phyloP scores from a whole-genome alignment of 2,329 filamentous ascomycete species.

The Phyllosticta citriasiana region DNA sequence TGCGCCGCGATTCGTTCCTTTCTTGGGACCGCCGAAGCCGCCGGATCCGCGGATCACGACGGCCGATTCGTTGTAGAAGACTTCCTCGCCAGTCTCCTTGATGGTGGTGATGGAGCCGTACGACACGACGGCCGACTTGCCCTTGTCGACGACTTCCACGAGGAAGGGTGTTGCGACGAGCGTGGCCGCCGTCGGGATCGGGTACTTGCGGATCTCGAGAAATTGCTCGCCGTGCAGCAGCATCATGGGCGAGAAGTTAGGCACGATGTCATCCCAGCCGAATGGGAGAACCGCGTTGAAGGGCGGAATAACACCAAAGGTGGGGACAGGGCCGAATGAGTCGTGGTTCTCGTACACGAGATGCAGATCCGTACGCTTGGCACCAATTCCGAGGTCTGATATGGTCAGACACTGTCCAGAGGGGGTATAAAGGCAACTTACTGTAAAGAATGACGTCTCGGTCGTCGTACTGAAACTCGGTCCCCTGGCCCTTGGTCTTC shows the following conservation, averaged over 20 bases:
- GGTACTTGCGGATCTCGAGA: constrained; percentile 86
- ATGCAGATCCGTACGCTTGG: constrained; percentile 78
- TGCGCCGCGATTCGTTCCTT: constrained; percentile 66
- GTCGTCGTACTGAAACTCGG: constrained; percentile 74
- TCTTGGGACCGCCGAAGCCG: constrained; percentile 77
- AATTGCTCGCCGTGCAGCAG: constrained; percentile 97
- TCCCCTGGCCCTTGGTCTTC: constrained; percentile 59
- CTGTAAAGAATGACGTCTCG: constrained; percentile 87
- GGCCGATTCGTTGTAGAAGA: constrained; percentile 97
- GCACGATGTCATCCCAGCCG: constrained; percentile 70
- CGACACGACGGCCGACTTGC: constrained; percentile 74
- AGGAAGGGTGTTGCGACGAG: constrained; percentile 69
- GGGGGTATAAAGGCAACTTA: constrained; percentile 16
- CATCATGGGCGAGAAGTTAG: constrained; percentile 98
- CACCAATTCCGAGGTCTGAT: constrained; percentile 71
- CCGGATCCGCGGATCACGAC: constrained; percentile 86
- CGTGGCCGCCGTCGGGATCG: constrained; percentile 73
- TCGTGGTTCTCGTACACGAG: constrained; percentile 86
- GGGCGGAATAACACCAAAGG: constrained; percentile 92
- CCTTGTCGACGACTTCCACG: constrained; percentile 94
- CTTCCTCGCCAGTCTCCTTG: constrained; percentile 71
- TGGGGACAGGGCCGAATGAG: constrained; percentile 86
- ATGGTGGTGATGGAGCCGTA: constrained; percentile 74
- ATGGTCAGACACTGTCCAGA: not conserved
- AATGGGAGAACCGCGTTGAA: constrained; percentile 78